Base-by-base conservation (phyloP, 768 basidiomycete species). In the Tylopilus vinaceipallidus region DNA sequence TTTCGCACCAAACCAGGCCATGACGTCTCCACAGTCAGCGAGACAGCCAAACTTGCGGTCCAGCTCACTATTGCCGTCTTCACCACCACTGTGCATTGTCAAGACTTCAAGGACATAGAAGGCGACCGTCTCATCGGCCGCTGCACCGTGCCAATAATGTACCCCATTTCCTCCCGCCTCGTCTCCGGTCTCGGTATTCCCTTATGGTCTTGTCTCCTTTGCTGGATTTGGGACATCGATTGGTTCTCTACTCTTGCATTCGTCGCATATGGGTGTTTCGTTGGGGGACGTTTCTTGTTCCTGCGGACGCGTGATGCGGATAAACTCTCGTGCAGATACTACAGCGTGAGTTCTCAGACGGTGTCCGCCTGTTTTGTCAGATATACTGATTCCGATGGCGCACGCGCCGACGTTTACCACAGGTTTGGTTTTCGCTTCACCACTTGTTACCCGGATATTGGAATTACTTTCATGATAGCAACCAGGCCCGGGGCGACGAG, bases 81-180 rank as follows among this genome's bases (percentile, higher is more conserved):
- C 30, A 57, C 71, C 2, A 75, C 77, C 1, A 79, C 77, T 3
- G 73, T 77, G 11, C 76, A 78, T 17, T 71, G 74, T 2, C 75
- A 78, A 58, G 78, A 79, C 49, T 79, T 75, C 50, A 66, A 73
- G 27, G 78, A 79, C 46, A 55, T 70, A 12, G 62, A 65, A 17
- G 77, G 77, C 0, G 78, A 79, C 42, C 55, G 58, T 6, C 42
- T 64, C n/a, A 62, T 62, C 0, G 73, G 73, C 1, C 67, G 77
- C 5, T 19, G 62, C 2, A 79, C 77, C 0, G 56, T 79, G 19
- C 77, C 77, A 1, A 74, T 79, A 42, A 67, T 70, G 27, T 69
- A 71, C 29, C 78, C 78, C 1, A 50, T 66, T n/a, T 27, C 62
- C 1, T 70, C 74, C 0, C 64, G 75, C 6, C 46, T 66, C 19